Evolutionary conservation across 116 monocot genomes (phyloP), one percentile per base, ranked within the genome.

Genomic region (Dioscorea cayenensis): DNA sequence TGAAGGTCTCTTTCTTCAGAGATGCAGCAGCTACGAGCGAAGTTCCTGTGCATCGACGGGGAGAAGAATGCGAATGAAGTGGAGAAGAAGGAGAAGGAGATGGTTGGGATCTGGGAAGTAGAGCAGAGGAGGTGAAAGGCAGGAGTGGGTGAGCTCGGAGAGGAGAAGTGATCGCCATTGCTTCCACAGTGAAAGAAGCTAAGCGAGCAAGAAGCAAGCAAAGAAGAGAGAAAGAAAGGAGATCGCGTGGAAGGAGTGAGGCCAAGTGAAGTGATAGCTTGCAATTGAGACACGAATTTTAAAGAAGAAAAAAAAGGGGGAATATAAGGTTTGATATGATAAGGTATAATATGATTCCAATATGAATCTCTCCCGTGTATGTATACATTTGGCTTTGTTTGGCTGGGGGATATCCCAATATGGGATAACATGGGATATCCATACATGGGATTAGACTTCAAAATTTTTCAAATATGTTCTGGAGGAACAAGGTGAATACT

Each of bases 221-320:
- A 21, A 62, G 21, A 22, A 23, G 62, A 27, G 18, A 20, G 62
- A 9, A 21, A 62, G 10, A 22, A 18, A 2, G 8, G 27, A 63
- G 36, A 29, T 43, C 69, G 75, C 89, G 89, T 89, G 89, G 82
- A 89, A 60, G 49, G 50, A 89, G 82, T 10, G 66, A 68, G 66
- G 73, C 88, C 88, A 82, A 88, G 76, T 67, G 77, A 68, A 18
- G 35, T 20, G 28, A 48, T 67, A 5, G 10, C n/a, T 55, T 19
- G 5, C 10, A 3, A 16, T 13, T 8, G 52, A 14, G 17, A 52
- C 52, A 16, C 18, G 13, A 16, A 3, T 52, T 8, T n/a, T n/a
- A 60, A 60, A 60, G 7, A 60, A 60, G n/a, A 3, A 60, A n/a
- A 7, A 3, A 60, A 1, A 7, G 3, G 20, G 11, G 51, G 11